phyloP scores from a whole-genome alignment of 805 yeast genomes.

The Lipomyces lipofer region DNA sequence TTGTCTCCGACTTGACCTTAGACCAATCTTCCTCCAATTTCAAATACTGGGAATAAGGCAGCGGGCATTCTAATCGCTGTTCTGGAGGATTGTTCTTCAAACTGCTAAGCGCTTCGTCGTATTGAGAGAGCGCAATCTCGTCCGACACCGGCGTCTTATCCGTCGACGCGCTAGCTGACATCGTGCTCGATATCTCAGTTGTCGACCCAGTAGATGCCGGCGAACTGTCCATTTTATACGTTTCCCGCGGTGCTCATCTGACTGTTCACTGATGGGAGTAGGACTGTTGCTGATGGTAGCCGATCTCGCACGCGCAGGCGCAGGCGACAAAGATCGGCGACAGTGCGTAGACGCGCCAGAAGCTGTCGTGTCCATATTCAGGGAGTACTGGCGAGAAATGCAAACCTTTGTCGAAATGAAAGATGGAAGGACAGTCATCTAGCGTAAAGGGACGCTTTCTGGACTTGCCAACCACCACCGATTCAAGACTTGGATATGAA shows the following conservation, averaged over 20 bases:
- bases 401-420: no score
- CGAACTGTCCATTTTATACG: neutral
- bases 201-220: neutral
- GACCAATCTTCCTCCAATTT: neutral
- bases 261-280: neutral
- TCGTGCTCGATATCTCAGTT: neutral
- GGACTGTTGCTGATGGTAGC: neutral
- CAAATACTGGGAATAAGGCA: neutral
- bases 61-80: neutral
- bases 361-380: neutral
- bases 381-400: no score
- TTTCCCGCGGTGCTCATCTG: neutral
- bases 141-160: neutral
- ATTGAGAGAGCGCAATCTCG: neutral
- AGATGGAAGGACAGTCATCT: no score
- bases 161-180: neutral
- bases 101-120: neutral
- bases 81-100: neutral
- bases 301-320: neutral
- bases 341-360: neutral
- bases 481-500: no score
- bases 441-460: no score
- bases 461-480: no score
- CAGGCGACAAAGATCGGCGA: neutral
- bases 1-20: neutral